Evolutionary conservation across 139 green algal genomes (phyloP), one percentile per base, ranked within the genome.

Genomic region (Raphidocelis subcapitata): DNA sequence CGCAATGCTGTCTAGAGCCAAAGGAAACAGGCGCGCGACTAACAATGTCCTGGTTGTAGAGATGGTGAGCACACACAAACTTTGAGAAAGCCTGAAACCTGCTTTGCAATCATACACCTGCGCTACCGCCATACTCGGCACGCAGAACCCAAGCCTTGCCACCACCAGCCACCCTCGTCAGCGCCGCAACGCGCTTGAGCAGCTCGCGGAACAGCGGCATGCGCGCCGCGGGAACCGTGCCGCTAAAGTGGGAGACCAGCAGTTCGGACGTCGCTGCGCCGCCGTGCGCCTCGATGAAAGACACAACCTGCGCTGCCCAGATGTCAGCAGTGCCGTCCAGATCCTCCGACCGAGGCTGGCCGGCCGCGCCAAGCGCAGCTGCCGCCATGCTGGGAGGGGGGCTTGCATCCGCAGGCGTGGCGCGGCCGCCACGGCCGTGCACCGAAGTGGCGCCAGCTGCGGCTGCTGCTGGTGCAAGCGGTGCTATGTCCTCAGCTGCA

Each of bases 201-300:
- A 90, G 44, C 75, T 91, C 83, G 57, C 87, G 81, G 73, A 96
- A 96, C 65, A 96, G 35, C 2, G 78, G 70, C 79, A 86, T 79
- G 28, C 86, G 64, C 2, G 65, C n/a, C 24, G 76, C 46, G 14
- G 46, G 36, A 62, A 94, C 72, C 3, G 52, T 18, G 2, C 36
- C 64, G 29, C 68, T 59, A 59, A 95, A 97, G 44, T 82, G 79
- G 14, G 59, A 51, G 57, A 94, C 77, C 67, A 97, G 51, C 26
- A 81, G 68, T 23, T 80, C 75, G 1, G 83, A 92, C 21, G 67
- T 63, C 5, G 81, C 87, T 8, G 62, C 61, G 3, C 88, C 83
- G 0, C 70, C 76, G 2, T 54, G 36, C 1, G 26, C 33, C 26
- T 82, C 51, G 18, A 96, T 62, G 68, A 89, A 93, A 4, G 52